Evolutionary conservation across 768 basidiomycete genomes (phyloP).

Genomic region (Boletus fagicola): DNA sequence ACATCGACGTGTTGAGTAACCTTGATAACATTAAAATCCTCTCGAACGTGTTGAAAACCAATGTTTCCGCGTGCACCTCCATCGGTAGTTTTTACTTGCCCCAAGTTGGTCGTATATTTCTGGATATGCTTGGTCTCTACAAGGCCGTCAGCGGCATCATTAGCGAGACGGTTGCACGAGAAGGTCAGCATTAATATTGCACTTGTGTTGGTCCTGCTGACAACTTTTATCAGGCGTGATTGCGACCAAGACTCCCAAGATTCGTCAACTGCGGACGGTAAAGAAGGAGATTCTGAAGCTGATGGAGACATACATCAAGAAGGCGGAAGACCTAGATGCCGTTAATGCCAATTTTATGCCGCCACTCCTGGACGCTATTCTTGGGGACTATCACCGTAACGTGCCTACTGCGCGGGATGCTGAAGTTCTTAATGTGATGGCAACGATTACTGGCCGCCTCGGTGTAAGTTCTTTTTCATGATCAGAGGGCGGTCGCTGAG

Average conservation of each 20-base stretch:
- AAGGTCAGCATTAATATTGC: conserved; percentile 50
- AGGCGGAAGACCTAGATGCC: conserved; percentile 93
- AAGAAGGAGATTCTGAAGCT: conserved; percentile 98
- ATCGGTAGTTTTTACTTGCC: conserved; percentile 97
- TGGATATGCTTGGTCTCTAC: conserved; percentile 98
- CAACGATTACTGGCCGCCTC: conserved; percentile 84
- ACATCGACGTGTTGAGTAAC: conserved; percentile 87
- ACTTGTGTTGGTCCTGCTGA: conserved; percentile 2
- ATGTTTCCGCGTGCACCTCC: conserved; percentile 95
- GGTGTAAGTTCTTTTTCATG: conserved; percentile 57
- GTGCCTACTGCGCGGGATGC: conserved; percentile 92
- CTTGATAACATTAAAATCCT: conserved; percentile 95
- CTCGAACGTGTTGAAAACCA: conserved; percentile 96
- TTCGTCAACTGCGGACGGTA: conserved; percentile 90
- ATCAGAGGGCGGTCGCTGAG: conserved; percentile 5
- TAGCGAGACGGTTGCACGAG: conserved; percentile 84
- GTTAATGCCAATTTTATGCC: conserved; percentile 93
- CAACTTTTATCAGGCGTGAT: conserved; percentile 59
- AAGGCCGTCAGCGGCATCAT: conserved; percentile 97
- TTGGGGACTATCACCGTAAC: conserved; percentile 96
- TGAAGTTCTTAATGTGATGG: conserved; percentile 96
- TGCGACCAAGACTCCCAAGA: conserved; percentile 95
- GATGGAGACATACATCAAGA: conserved; percentile 97
- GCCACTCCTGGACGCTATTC: conserved; percentile 90
- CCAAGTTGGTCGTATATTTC: conserved; percentile 93